A percentile compares a stretch with the other conserved stretches of the same genome.
Evolutionary conservation across 2,329 filamentous ascomycete species (phyloP).

Genomic region (Eurotiales sp.): DNA sequence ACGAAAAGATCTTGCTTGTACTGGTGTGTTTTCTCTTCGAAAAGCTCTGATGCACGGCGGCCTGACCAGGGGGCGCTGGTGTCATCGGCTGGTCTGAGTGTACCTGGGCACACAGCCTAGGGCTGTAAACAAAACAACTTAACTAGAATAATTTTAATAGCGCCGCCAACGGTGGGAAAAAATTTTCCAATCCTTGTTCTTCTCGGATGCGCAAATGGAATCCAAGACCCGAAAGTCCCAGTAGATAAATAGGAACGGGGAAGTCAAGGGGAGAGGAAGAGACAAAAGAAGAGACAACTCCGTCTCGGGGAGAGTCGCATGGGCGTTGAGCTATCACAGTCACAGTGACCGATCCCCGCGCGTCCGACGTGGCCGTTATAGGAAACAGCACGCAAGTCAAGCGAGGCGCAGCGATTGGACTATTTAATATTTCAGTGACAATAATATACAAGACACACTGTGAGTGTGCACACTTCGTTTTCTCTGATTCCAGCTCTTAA

Average conservation of each 20-base stretch:
- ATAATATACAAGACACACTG: not conserved
- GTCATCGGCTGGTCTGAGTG: constrained; percentile 14
- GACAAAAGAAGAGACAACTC: not conserved
- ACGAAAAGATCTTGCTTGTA: not conserved
- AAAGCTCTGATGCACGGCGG: constrained; percentile 14
- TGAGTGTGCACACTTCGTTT: too few species aligned
- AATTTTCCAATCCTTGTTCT: constrained; percentile 7
- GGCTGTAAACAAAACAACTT: constrained; percentile 1
- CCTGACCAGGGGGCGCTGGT: constrained; percentile 16
- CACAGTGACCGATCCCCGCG: constrained; percentile 11
- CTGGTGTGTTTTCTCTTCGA: constrained; percentile 1
- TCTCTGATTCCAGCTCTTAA: too few species aligned
- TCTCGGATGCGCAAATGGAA: not conserved
- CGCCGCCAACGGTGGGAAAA: constrained; percentile 3
- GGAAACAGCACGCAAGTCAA: constrained; percentile 4
- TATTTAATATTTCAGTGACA: not conserved
- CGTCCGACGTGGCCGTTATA: constrained; percentile 11
- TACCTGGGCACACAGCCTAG: constrained; percentile 9
- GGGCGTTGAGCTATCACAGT: constrained; percentile 4
- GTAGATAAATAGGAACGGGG: not conserved
- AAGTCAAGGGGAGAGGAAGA: not conserved
- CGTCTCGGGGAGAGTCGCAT: not conserved
- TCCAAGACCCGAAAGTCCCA: not conserved
- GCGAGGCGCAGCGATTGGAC: constrained; percentile 3
- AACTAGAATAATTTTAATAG: constrained; percentile 8